Evolutionary conservation across 495 filamentous ascomycete species (phyloP), one percentile per base, ranked within the genome.

Genomic region (Sordaria brevicollis): DNA sequence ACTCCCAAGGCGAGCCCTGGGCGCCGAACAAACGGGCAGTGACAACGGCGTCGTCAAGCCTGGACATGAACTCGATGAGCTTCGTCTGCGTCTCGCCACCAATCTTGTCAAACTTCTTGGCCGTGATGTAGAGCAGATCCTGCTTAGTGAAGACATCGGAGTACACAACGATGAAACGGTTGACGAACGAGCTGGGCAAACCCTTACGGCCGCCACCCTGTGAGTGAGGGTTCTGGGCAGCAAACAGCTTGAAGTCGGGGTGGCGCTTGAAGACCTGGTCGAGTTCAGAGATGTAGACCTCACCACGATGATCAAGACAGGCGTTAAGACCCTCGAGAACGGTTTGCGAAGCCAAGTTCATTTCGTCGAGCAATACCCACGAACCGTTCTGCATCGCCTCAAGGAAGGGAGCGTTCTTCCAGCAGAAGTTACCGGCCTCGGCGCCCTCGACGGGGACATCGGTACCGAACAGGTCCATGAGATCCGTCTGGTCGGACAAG

Each of bases 311-410:
- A 81, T 99, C 96, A 31, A 99, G 84, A 81, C 96, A 98, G 17
- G 95, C 94, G 74, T 99, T 99, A 19, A 99, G 83, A 71, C 96
- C 96, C 79, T 99, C 96, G 2, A 99, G 88, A 31, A 99, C 93
- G 6, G 94, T 96, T 76, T 98, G 96, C 0, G 96, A 98, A 3
- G 96, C 96, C 66, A 99, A 76, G 74, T 99, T 99, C 96, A 99
- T 97, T 83, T 99, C 96, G 78, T 99, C 96, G 1, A 99, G 83
- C 9, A 99, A 81, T 8, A 98, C 94, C 96, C 96, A 99, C 72
- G 94, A 88, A 13, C 96, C 96, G 62, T 87, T 89, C 77, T 96
- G 94, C 94, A 99, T 98, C 9, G 96, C 96, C 77, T 90, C 89
- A 37, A 99, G 81, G 76, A 98, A 99, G 1, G 96, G 93, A 15